phyloP scores from a whole-genome alignment of 2,329 filamentous ascomycete genomes.

The Colletotrichum echinochloae region DNA sequence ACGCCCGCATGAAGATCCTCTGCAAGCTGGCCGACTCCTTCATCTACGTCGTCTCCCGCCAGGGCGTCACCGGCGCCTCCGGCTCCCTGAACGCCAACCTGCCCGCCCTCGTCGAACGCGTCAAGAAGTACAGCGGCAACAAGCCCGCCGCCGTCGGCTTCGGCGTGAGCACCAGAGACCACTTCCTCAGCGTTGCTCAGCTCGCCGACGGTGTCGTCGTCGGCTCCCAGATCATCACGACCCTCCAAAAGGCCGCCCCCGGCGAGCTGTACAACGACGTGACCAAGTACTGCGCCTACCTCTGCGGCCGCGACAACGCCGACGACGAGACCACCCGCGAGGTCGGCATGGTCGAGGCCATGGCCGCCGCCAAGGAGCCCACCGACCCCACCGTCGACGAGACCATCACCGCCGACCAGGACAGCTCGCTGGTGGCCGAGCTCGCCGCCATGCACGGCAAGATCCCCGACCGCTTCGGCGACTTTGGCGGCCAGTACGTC shows the following conservation, averaged over 20 bases:
- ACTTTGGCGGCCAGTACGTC: constrained; percentile 97
- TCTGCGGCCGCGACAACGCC: constrained; percentile 60
- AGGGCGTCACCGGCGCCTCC: constrained; percentile 94
- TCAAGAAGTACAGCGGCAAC: constrained; percentile 92
- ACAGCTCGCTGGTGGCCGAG: constrained; percentile 79
- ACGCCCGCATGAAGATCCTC: constrained; percentile 92
- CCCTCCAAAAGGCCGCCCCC: constrained; percentile 75
- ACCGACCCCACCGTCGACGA: constrained; percentile 75
- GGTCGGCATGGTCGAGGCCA: constrained; percentile 76
- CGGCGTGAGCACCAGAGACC: constrained; percentile 93
- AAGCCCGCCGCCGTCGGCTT: constrained; percentile 94
- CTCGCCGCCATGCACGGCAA: constrained; percentile 84
- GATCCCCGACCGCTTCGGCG: constrained; percentile 88
- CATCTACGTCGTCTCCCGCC: constrained; percentile 97
- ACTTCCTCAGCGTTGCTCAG: constrained; percentile 86
- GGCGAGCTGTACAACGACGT: constrained; percentile 79
- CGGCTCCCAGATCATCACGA: constrained; percentile 92
- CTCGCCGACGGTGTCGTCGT: constrained; percentile 96
- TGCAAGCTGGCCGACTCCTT: constrained; percentile 98
- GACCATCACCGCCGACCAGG: constrained; percentile 68
- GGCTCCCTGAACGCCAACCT: constrained; percentile 85
- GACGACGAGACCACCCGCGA: constrained; percentile 66
- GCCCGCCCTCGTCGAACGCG: constrained; percentile 82
- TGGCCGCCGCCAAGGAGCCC: constrained; percentile 70
- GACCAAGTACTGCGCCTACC: constrained; percentile 85